These are phyloP conservation scores for Aspergillus saccharolyticus DNA, from an alignment of 495 filamentous ascomycete species.

Conservation along the genomic window DNA sequence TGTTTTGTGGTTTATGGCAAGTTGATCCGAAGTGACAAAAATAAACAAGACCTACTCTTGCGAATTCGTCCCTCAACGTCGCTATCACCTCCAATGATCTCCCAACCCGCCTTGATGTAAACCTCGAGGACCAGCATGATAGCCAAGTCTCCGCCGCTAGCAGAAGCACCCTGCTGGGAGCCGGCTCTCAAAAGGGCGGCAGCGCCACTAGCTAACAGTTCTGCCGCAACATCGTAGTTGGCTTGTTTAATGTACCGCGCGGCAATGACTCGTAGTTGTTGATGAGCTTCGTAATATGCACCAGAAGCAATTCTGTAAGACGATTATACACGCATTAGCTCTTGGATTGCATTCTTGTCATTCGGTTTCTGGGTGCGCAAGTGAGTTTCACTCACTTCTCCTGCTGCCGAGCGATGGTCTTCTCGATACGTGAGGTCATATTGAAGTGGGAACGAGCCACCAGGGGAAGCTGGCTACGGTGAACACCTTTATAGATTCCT, in stretches of 20 bases:
- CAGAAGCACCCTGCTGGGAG: conserved; percentile 61
- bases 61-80: conserved; percentile 35
- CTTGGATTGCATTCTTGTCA: neutral
- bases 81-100: conserved; percentile 56
- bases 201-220: conserved; percentile 80
- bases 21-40: neutral
- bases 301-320: conserved; percentile 76
- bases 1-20: neutral
- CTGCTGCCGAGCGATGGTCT: conserved; percentile 66
- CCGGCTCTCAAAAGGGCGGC: conserved; percentile 79
- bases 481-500: neutral
- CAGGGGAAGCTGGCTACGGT: neutral
- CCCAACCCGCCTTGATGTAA: conserved; percentile 75
- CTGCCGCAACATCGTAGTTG: conserved; percentile 78
- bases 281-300: conserved; percentile 94
- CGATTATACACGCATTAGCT: conserved; percentile 5
- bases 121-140: conserved; percentile 80
- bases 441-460: conserved; percentile 9
- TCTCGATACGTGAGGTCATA: conserved; percentile 65
- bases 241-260: conserved; percentile 81
- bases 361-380: neutral
- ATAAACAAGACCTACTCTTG: conserved; percentile 36
- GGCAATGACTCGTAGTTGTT: conserved; percentile 91
- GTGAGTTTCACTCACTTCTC: conserved; percentile 49
- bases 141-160: conserved; percentile 86